phyloP scores from a whole-genome alignment of 108 stramenopile species.

The Cylindrotheca closterium region DNA sequence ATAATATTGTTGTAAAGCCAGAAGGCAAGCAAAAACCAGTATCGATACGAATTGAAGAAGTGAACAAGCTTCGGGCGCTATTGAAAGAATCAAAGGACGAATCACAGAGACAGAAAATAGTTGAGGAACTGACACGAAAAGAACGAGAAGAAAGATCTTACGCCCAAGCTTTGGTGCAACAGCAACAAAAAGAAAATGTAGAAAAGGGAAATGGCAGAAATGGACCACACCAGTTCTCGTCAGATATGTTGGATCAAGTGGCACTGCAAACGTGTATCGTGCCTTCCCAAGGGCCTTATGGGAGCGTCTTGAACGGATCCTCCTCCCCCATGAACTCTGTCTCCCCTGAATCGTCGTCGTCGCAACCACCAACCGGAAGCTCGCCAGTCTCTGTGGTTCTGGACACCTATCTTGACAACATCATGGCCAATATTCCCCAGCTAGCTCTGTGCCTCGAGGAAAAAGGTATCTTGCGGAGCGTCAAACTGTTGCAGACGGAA shows the following conservation, averaged over 20 bases:
- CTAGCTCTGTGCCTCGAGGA: slow-evolving; percentile 78
- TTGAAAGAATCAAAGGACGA: slow-evolving; percentile 29
- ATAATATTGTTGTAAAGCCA: slow-evolving; percentile 49
- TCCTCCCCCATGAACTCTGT: slow-evolving; percentile 6
- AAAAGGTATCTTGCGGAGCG: slow-evolving; percentile 78
- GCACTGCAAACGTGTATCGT: slow-evolving; percentile 73
- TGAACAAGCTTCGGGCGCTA: slow-evolving; percentile 32
- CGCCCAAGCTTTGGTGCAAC: slow-evolving; percentile 28
- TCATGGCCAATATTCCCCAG: slow-evolving; percentile 89
- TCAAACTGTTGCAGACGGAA: slow-evolving; percentile 72
- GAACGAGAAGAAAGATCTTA: slow-evolving; percentile 22
- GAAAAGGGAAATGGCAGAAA: background rate
- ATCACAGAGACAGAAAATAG: slow-evolving; percentile 5
- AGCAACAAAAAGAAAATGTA: slow-evolving; percentile 1
- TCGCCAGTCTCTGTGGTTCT: slow-evolving; percentile 68
- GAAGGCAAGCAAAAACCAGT: slow-evolving; percentile 15
- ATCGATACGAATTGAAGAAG: slow-evolving; percentile 62
- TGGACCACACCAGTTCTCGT: slow-evolving; percentile 6
- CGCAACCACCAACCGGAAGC: slow-evolving; percentile 23
- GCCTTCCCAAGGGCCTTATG: slow-evolving; percentile 40
- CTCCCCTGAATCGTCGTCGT: slow-evolving; percentile 5
- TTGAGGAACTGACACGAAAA: background rate
- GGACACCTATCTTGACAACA: slow-evolving; percentile 83
- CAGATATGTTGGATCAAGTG: slow-evolving; percentile 42
- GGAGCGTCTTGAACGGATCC: slow-evolving; percentile 14